Percentiles rank a stretch among this genome's conserved stretches.
Evolutionary conservation across 2,329 filamentous ascomycete species (phyloP).

Genomic region (Elsinoe necatrix): DNA sequence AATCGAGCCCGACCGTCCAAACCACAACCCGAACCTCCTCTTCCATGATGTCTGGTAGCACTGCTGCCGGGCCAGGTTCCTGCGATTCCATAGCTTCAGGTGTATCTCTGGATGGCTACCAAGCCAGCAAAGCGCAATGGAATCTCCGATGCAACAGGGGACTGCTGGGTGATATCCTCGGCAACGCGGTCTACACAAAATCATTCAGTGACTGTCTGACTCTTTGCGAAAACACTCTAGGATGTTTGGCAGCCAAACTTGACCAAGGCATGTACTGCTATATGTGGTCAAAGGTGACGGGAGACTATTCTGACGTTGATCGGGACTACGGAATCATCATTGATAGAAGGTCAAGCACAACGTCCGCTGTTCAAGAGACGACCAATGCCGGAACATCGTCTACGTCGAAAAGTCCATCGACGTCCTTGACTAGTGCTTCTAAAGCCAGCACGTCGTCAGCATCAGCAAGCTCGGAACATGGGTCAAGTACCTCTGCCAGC

Average conservation of each 20-base stretch:
- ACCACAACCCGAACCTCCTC: neutral
- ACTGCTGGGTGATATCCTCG: neutral
- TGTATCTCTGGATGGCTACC: neutral
- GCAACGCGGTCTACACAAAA: neutral
- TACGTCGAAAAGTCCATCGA: too few relatives aligned
- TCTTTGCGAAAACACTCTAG: neutral
- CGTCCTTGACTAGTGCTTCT: too few relatives aligned
- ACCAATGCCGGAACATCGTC: neutral
- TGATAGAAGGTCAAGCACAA: neutral
- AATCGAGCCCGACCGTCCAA: neutral
- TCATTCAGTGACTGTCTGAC: neutral
- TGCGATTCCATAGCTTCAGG: neutral
- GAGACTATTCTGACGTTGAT: neutral
- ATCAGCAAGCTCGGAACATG: too few relatives aligned
- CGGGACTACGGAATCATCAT: conserved; percentile 7
- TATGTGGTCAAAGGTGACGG: neutral
- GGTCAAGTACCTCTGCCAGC: too few relatives aligned
- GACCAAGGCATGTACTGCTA: neutral
- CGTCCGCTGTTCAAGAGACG: neutral
- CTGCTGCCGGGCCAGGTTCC: neutral
- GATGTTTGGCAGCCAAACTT: neutral
- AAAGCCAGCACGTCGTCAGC: too few relatives aligned
- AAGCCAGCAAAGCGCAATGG: neutral
- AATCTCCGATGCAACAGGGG: neutral
- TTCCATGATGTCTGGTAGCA: neutral